These are phyloP conservation scores for Cercospora zeina DNA, from an alignment of 2,329 filamentous ascomycete genomes.

Conservation along the genomic window DNA sequence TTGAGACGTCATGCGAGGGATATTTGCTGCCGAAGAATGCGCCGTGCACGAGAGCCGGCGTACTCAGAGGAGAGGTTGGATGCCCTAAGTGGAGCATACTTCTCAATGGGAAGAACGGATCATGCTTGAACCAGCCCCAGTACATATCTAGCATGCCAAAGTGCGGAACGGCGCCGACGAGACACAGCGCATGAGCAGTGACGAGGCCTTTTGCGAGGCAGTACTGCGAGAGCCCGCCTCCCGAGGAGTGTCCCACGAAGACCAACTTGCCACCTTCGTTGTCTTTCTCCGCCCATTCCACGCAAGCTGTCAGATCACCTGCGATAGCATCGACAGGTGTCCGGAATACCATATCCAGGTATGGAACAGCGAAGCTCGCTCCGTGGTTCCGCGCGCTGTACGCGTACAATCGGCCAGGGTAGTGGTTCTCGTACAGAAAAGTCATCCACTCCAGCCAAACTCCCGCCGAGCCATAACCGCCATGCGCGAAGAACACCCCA, in stretches of 20 bases:
- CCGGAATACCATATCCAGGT: conserved; percentile 51
- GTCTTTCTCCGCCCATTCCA: conserved; percentile 39
- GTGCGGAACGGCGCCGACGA: conserved; percentile 21
- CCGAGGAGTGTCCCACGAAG: conserved; percentile 54
- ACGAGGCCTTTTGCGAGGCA: conserved; percentile 44
- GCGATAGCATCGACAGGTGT: conserved; percentile 48
- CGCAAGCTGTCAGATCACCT: conserved; percentile 49
- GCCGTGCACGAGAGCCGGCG: conserved; percentile 50
- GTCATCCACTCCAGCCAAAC: conserved; percentile 57
- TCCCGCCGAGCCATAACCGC: conserved; percentile 56
- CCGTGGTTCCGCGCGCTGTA: conserved; percentile 57
- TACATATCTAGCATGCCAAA: conserved; percentile 44
- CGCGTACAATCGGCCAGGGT: conserved; percentile 54
- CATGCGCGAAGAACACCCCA: conserved; percentile 54
- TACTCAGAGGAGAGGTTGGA: conserved; percentile 55
- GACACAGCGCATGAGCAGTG: conserved; percentile 10
- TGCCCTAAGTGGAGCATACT: conserved; percentile 52
- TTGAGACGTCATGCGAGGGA: conserved; percentile 48
- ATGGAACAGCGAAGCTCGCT: conserved; percentile 54
- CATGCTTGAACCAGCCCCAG: conserved; percentile 49
- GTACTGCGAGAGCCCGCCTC: conserved; percentile 54
- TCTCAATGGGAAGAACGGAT: conserved; percentile 53
- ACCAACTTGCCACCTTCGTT: conserved; percentile 37
- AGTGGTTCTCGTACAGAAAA: conserved; percentile 45
- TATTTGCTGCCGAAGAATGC: conserved; percentile 55